phyloP scores from a whole-genome alignment of 306 rosid genomes.

The Hippophae tibetana region DNA sequence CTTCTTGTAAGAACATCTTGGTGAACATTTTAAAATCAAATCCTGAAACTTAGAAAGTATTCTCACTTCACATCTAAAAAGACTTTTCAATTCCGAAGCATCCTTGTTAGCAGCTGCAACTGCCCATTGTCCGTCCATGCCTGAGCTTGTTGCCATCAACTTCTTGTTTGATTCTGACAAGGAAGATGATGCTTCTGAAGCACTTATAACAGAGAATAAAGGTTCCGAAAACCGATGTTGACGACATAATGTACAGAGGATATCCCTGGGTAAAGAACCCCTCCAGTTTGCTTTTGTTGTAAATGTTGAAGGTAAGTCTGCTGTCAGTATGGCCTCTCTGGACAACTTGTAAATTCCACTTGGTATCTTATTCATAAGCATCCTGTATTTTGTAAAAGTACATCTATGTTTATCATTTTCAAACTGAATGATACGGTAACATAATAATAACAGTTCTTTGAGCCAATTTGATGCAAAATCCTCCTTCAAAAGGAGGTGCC shows the following conservation, averaged over 20 bases:
- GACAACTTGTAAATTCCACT: slow-evolving; percentile 79
- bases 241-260: slow-evolving; percentile 72
- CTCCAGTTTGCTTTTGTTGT: slow-evolving; percentile 78
- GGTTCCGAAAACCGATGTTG: slow-evolving; percentile 80
- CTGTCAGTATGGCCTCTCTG: slow-evolving; percentile 62
- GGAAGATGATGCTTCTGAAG: slow-evolving; percentile 31
- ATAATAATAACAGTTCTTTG: slow-evolving; percentile 3
- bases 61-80: slow-evolving; percentile 56
- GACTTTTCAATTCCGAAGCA: slow-evolving; percentile 30
- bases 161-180: slow-evolving; percentile 36
- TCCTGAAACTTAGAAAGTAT: slow-evolving; percentile 47
- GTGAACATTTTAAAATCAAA: slow-evolving; percentile 59
- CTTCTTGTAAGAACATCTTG: slow-evolving; percentile 49
- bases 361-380: slow-evolving; percentile 76
- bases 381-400: slow-evolving; percentile 45
- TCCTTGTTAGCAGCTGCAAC: slow-evolving; percentile 28
- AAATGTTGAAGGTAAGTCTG: slow-evolving; percentile 66
- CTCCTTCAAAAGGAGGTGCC: not conserved
- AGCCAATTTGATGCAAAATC: slow-evolving; percentile 14
- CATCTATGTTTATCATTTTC: slow-evolving; percentile 11
- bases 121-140: slow-evolving; percentile 28
- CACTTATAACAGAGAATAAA: slow-evolving; percentile 30
- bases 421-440: slow-evolving; percentile 5
- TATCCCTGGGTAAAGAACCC: slow-evolving; percentile 76
- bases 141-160: slow-evolving; percentile 37